A percentile compares a stretch with the other conserved stretches of the same genome.
Conservation (phyloP, 306 rosid genomes). For the Trifolium repens region DNA sequence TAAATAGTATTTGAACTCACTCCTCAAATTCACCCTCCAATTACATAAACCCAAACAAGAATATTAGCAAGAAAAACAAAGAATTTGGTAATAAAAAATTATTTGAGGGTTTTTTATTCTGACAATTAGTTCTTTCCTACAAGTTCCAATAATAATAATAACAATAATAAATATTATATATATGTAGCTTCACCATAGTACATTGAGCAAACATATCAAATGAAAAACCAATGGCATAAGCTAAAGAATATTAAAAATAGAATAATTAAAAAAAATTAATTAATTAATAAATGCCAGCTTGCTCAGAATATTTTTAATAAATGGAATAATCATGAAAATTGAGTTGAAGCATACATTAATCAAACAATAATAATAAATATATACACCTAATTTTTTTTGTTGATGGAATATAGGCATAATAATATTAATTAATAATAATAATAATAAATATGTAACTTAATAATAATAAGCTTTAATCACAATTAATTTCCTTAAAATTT, state of each 20-base stretch:
- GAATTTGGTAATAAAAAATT: slow-evolving; percentile 33
- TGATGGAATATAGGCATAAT: slow-evolving; percentile 45
- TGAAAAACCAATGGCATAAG: slow-evolving; percentile 23
- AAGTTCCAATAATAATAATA: neutral
- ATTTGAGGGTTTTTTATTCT: slow-evolving; percentile 31
- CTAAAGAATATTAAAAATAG: slow-evolving; percentile 6
- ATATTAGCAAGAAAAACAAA: slow-evolving; percentile 13
- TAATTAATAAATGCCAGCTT: neutral
- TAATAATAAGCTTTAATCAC: slow-evolving; percentile 57
- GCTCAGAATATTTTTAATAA: neutral
- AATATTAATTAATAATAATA: slow-evolving; percentile 41
- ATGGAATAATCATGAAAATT: slow-evolving; percentile 25
- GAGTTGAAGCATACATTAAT: neutral
- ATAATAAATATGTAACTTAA: slow-evolving; percentile 47
- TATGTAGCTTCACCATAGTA: slow-evolving; percentile 7
- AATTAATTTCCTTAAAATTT: slow-evolving; percentile 47
- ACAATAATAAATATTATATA: neutral
- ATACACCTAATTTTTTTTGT: slow-evolving; percentile 8
- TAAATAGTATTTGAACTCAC: slow-evolving; percentile 3
- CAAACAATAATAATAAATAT: neutral
- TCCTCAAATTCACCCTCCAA: slow-evolving; percentile 24
- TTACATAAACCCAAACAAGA: slow-evolving; percentile 17
- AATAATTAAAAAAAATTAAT: neutral
- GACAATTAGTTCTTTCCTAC: neutral
- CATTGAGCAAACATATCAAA: slow-evolving; percentile 13